A percentile compares a stretch with the other conserved stretches of the same genome.
Evolutionary conservation across 2,329 filamentous ascomycete species (phyloP).

Genomic region (Fusarium compactum): DNA sequence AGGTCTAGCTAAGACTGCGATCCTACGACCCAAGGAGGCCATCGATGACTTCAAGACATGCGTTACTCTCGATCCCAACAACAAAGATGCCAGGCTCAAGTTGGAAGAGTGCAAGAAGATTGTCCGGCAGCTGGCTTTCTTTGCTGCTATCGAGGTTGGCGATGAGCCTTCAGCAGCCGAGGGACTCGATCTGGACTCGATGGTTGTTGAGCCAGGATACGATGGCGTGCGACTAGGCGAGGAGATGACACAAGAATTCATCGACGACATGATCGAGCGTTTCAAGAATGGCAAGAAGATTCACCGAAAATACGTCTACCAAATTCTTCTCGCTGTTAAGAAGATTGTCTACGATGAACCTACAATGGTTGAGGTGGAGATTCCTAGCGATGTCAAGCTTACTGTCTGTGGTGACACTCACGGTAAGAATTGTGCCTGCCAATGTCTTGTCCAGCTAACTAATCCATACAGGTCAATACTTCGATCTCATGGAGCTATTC

Average conservation of each 20-base stretch:
- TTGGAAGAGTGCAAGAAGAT: conserved; percentile 94
- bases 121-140: conserved; percentile 90
- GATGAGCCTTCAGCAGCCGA: conserved; percentile 94
- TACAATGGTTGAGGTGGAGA: conserved; percentile 94
- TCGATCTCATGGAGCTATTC: conserved; percentile 97
- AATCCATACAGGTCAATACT: conserved; percentile 81
- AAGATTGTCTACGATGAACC: conserved; percentile 91
- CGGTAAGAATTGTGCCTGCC: conserved; percentile 65
- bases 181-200: conserved; percentile 87
- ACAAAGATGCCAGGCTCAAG: conserved; percentile 92
- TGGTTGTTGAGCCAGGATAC: conserved; percentile 84
- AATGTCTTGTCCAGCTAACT: conserved; percentile 38
- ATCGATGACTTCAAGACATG: conserved; percentile 93
- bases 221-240: conserved; percentile 83
- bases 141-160: conserved; percentile 92
- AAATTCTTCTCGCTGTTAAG: conserved; percentile 91
- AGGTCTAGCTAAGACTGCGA: conserved; percentile 91
- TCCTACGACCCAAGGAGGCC: conserved; percentile 88
- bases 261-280: conserved; percentile 95
- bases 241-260: conserved; percentile 95
- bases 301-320: conserved; percentile 96
- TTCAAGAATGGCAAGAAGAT: conserved; percentile 98
- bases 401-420: conserved; percentile 99
- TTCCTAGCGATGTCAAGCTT: conserved; percentile 80
- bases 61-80: conserved; percentile 85